Percentiles rank a stretch among this genome's conserved stretches.
phyloP scores from a whole-genome alignment of 2,329 filamentous ascomycete genomes.

The Fusarium pininemorale region DNA sequence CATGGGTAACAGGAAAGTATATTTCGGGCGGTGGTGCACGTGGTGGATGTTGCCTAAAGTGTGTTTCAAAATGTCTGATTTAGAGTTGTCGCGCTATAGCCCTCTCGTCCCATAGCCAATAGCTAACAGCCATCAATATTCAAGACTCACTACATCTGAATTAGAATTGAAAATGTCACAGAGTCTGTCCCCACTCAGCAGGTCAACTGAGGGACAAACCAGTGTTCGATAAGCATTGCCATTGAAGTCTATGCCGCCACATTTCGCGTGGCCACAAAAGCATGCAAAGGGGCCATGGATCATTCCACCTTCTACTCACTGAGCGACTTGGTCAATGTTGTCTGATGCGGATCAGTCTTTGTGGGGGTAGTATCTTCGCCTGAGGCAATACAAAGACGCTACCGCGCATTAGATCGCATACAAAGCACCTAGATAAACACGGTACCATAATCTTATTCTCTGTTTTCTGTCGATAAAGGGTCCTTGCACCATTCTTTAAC shows the following conservation, averaged over 20 bases:
- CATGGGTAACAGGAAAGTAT: not conserved
- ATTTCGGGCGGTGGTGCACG: not conserved
- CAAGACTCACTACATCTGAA: fast-evolving
- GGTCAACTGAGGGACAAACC: not conserved
- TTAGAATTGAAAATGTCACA: not conserved
- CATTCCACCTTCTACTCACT: fast-evolving
- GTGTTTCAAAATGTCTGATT: not conserved
- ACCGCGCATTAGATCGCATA: not conserved
- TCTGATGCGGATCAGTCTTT: fast-evolving
- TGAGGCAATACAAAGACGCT: too few species aligned
- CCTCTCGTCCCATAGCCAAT: not conserved
- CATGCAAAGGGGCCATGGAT: not conserved
- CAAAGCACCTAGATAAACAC: too few species aligned
- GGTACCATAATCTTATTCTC: fast-evolving
- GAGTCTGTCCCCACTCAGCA: not conserved
- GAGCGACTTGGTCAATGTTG: fast-evolving
- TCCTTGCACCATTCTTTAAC: fast-evolving
- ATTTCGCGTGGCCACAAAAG: not conserved
- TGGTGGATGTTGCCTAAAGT: not conserved
- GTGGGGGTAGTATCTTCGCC: not conserved
- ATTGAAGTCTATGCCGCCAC: not conserved
- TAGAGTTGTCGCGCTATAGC: not conserved
- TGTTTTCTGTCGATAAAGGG: fast-evolving
- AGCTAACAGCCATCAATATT: not conserved
- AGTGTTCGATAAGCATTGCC: fast-evolving